Conservation (phyloP, 1,284 basidiomycete species). For the Malassezia slooffiae region DNA sequence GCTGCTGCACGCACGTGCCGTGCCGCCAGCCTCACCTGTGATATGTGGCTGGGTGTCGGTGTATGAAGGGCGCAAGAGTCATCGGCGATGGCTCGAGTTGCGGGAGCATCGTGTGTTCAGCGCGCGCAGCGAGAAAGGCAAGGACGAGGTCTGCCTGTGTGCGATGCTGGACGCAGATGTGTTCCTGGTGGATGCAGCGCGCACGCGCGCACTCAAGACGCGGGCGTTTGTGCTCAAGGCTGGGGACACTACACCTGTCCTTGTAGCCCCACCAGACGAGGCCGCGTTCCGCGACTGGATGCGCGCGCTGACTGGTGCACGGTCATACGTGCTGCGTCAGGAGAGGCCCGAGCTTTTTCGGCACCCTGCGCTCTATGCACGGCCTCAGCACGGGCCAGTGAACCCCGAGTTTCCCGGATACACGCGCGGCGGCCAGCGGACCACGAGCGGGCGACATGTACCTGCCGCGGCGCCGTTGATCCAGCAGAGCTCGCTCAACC, state of each 20-base stretch:
- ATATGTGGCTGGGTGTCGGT: slow-evolving; percentile 40
- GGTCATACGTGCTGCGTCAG: slow-evolving; percentile 39
- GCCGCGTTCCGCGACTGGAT: slow-evolving; percentile 43
- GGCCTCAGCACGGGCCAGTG: too few species aligned
- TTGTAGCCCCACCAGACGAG: slow-evolving; percentile 33
- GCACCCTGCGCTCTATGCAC: too few species aligned
- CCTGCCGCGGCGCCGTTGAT: too few species aligned
- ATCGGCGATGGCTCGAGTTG: slow-evolving; percentile 42
- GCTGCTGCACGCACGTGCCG: slow-evolving; percentile 25
- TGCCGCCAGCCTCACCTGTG: slow-evolving; percentile 28
- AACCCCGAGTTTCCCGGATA: too few species aligned
- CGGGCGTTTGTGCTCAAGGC: slow-evolving; percentile 37
- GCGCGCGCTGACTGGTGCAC: slow-evolving; percentile 30
- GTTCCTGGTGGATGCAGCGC: slow-evolving; percentile 30
- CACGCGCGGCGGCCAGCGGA: neutral
- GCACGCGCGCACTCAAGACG: slow-evolving; percentile 32
- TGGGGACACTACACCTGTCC: slow-evolving; percentile 23
- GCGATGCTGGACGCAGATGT: slow-evolving; percentile 37
- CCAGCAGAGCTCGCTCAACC: neutral
- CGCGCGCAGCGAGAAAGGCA: slow-evolving; percentile 43
- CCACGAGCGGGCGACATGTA: neutral
- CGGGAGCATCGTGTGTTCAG: slow-evolving; percentile 39
- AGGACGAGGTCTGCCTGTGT: slow-evolving; percentile 33
- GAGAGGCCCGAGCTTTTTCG: slow-evolving; percentile 37
- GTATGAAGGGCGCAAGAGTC: slow-evolving; percentile 38